Conservation (phyloP, 78 protist genomes). For the Dictyostelium discoideum region DNA sequence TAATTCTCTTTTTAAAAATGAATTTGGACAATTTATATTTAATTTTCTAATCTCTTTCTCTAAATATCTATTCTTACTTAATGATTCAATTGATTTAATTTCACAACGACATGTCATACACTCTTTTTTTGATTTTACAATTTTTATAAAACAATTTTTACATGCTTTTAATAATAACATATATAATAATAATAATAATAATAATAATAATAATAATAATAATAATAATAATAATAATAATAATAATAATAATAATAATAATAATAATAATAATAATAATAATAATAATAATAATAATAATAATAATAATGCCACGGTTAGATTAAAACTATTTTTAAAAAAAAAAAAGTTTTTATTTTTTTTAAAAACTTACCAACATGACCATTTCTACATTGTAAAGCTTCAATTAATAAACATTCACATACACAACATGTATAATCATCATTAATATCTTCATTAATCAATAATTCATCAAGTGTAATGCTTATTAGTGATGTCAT, state of each 20-base stretch:
- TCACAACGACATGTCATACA: background rate
- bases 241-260: too few species aligned
- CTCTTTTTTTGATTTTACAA: background rate
- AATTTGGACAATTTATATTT: constrained; percentile 1
- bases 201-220: too few species aligned
- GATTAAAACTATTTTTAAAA: too few species aligned
- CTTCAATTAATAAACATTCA: background rate
- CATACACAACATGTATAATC: background rate
- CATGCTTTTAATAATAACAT: background rate
- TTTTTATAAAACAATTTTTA: background rate
- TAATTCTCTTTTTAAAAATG: background rate
- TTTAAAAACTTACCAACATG: background rate
- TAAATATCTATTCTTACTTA: background rate
- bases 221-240: too few species aligned
- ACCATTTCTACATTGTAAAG: background rate
- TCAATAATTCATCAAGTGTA: background rate
- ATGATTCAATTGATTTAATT: background rate
- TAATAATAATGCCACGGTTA: too few species aligned
- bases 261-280: too few species aligned
- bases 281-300: too few species aligned
- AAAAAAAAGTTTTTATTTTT: background rate
- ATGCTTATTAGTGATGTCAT: background rate
- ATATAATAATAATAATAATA: too few species aligned
- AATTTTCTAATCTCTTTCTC: background rate
- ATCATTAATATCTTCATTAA: background rate